Conservation (phyloP, 768 basidiomycete genomes). For the Russula olivacea region DNA sequence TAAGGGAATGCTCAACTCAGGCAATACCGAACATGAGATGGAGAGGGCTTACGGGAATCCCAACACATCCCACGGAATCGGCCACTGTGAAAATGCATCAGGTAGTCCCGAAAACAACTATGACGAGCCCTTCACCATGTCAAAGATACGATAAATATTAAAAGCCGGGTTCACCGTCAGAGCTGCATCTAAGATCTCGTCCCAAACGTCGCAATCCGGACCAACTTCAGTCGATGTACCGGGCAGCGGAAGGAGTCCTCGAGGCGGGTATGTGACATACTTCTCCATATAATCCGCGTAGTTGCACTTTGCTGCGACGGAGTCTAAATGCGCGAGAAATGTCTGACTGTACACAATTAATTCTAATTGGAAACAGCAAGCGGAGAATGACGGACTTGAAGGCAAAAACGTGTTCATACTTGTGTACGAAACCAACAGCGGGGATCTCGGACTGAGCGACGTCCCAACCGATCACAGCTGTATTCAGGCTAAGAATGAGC, state of each 20-base stretch:
- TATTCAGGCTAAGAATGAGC: neutral
- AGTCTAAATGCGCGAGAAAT: conserved; percentile 54
- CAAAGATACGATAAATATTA: conserved; percentile 72
- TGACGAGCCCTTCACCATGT: conserved; percentile 39
- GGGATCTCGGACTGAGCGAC: conserved; percentile 67
- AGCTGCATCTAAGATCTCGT: conserved; percentile 56
- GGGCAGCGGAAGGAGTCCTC: conserved; percentile 59
- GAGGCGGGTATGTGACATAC: conserved; percentile 62
- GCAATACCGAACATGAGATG: neutral
- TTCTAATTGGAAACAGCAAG: neutral
- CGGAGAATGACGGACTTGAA: conserved; percentile 49
- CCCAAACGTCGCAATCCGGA: conserved; percentile 62
- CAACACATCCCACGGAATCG: conserved; percentile 67
- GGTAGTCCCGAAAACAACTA: neutral
- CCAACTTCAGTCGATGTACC: conserved; percentile 44
- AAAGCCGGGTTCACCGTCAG: conserved; percentile 66
- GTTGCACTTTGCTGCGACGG: conserved; percentile 46
- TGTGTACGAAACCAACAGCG: conserved; percentile 67
- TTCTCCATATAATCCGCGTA: conserved; percentile 58
- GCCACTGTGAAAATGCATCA: conserved; percentile 37
- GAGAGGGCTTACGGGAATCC: neutral
- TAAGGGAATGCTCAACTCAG: neutral
- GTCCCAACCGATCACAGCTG: conserved; percentile 54
- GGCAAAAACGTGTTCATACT: conserved; percentile 62
- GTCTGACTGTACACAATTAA: conserved; percentile 41